Conservation (phyloP, 176 grass and related monocot genomes). For the Guadua angustifolia region DNA sequence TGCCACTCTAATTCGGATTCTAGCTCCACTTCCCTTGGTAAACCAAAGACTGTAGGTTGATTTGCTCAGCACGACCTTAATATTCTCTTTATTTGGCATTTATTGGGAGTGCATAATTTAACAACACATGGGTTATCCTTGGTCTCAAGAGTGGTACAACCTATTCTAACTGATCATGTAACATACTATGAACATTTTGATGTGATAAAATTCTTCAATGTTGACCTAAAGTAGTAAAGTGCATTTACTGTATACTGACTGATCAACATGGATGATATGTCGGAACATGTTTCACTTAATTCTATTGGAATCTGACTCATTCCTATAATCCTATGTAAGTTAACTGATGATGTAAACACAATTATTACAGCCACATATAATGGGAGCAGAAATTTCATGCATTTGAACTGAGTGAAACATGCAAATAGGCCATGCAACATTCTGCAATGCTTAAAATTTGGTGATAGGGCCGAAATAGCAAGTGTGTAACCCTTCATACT, state of each 20-base stretch:
- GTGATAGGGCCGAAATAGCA: background rate
- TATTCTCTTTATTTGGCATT: background rate
- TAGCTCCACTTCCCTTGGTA: background rate
- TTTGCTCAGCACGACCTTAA: slow-evolving; percentile 4
- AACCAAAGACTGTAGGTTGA: background rate
- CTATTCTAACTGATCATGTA: slow-evolving; percentile 6
- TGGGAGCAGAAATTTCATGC: background rate
- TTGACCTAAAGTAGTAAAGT: background rate
- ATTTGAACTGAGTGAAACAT: background rate
- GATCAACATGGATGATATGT: background rate
- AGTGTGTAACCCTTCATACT: background rate
- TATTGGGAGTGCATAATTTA: background rate
- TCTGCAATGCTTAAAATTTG: background rate
- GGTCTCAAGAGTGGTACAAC: background rate
- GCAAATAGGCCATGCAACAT: background rate
- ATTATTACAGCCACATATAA: background rate
- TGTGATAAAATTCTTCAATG: background rate
- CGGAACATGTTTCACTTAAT: background rate
- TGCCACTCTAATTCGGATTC: background rate
- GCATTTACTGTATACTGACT: background rate
- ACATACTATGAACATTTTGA: slow-evolving; percentile 17
- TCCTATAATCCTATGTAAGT: background rate
- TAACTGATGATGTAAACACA: background rate
- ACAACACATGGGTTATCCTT: background rate
- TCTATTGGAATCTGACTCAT: background rate